Evolutionary conservation across 164 flowering plant species (phyloP), one percentile per base, ranked within the genome.

Genomic region (Hamamelis virginiana): DNA sequence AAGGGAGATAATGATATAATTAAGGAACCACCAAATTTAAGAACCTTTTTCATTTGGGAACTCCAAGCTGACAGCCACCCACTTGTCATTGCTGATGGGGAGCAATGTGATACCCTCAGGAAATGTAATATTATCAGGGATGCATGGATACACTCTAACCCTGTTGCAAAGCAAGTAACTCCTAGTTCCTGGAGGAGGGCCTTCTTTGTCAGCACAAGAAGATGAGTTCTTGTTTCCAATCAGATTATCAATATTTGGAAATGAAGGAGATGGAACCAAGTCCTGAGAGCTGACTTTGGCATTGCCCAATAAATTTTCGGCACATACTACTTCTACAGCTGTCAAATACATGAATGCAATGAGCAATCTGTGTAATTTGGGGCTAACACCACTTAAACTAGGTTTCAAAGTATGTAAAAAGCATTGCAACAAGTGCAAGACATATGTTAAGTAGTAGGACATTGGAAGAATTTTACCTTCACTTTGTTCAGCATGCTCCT

Each of bases 31-130:
- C 25, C 22, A 65, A 13, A 25, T 63, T n/a, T 23, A 69, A 8
- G 26, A 43, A 48, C 19, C 27, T 64, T 69, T 25, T 60, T 75
- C 73, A 66, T 70, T 63, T 47, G 84, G 81, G 57, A 75, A 78
- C 62, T 81, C 85, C 75, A 78, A 75, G 69, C 82, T 80, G 62
- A 82, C 80, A 41, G 84, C 84, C 11, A 82, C 85, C 91, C 91
- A 87, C 60, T 69, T 64, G 72, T 78, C 72, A 9, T 81, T 84
- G 44, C 79, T 74, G 53, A 85, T 71, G 11, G 87, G 86, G 43
- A 87, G 59, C 41, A 84, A 33, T 0, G 75, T 70, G 18, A 73
- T 33, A 14, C 77, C 87, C 52, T 77, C 22, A 0, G 86, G 85
- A 8, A 84, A 71, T 45, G 64, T 45, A 22, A 74, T 62, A 57